A percentile compares a stretch with the other conserved stretches of the same genome.
These are phyloP conservation scores for Austroboletus rostrupii DNA, from an alignment of 1,284 basidiomycete species.

Conservation along the genomic window DNA sequence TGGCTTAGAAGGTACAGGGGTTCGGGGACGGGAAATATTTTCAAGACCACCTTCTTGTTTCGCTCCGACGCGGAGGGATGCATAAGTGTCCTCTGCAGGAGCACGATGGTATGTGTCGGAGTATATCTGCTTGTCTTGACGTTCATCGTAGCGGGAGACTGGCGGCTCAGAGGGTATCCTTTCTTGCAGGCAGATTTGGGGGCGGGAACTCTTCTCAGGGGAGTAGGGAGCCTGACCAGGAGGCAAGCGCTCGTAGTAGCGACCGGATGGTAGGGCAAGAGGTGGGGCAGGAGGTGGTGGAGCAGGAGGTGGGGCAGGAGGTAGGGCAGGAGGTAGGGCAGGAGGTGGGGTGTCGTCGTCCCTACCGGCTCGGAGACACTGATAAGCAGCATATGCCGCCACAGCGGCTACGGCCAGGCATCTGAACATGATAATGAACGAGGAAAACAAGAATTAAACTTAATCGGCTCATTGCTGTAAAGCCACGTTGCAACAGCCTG, in stretches of 20 bases:
- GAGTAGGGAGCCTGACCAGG: background rate
- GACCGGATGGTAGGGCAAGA: background rate
- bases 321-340: too few relatives aligned
- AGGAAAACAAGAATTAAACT: background rate
- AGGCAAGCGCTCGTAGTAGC: background rate
- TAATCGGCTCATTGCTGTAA: too few relatives aligned
- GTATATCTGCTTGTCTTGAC: background rate
- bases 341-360: too few relatives aligned
- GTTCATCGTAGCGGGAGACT: background rate
- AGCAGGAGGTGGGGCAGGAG: too few relatives aligned
- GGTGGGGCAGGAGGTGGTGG: too few relatives aligned
- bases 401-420: too few relatives aligned
- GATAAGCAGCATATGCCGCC: too few relatives aligned
- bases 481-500: too few relatives aligned
- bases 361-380: too few relatives aligned
- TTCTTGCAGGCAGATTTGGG: background rate
- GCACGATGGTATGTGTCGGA: background rate
- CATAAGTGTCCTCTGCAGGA: constrained; percentile 44
- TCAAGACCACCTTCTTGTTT: too few relatives aligned
- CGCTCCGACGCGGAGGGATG: constrained; percentile 35
- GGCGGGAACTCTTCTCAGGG: background rate
- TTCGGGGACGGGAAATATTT: too few relatives aligned
- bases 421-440: background rate
- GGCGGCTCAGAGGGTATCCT: background rate
- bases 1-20: too few relatives aligned